phyloP scores from a whole-genome alignment of 2,329 filamentous ascomycete species.

The Hymenoscyphus occultus region DNA sequence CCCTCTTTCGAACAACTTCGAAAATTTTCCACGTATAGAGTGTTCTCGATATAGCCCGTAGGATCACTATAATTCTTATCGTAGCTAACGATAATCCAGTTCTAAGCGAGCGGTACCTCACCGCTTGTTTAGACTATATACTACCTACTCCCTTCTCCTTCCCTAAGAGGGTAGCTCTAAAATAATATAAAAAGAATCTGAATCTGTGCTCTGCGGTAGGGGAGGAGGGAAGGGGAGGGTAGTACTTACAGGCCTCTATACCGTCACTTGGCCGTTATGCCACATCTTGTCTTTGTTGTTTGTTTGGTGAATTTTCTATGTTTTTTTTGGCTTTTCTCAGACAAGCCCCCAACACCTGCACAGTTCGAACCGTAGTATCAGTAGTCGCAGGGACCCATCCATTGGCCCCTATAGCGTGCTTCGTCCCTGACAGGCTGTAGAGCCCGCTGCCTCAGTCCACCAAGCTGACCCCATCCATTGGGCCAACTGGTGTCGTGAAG shows the following conservation, averaged over 20 bases:
- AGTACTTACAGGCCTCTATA: neutral
- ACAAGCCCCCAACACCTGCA: neutral
- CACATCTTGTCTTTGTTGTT: neutral
- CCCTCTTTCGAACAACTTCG: too few relatives aligned
- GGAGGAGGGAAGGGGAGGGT: neutral
- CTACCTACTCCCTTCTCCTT: too few relatives aligned
- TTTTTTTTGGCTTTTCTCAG: neutral
- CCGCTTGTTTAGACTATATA: too few relatives aligned
- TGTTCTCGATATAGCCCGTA: too few relatives aligned
- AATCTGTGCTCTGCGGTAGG: neutral
- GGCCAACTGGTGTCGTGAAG: neutral
- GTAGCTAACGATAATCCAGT: too few relatives aligned
- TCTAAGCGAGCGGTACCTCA: too few relatives aligned
- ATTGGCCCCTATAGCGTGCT: neutral
- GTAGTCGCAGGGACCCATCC: neutral
- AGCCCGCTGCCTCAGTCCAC: neutral
- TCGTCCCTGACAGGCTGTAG: neutral
- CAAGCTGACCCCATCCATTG: neutral
- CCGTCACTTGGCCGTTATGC: neutral
- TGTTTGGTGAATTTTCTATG: too few relatives aligned
- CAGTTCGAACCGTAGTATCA: too few relatives aligned
- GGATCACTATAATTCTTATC: too few relatives aligned
- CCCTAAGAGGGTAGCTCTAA: neutral
- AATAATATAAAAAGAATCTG: neutral
- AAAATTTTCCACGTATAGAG: too few relatives aligned